Percentiles rank a stretch among this genome's conserved stretches.
phyloP scores from a whole-genome alignment of 1,284 basidiomycete genomes.

The Vanrija humicola region DNA sequence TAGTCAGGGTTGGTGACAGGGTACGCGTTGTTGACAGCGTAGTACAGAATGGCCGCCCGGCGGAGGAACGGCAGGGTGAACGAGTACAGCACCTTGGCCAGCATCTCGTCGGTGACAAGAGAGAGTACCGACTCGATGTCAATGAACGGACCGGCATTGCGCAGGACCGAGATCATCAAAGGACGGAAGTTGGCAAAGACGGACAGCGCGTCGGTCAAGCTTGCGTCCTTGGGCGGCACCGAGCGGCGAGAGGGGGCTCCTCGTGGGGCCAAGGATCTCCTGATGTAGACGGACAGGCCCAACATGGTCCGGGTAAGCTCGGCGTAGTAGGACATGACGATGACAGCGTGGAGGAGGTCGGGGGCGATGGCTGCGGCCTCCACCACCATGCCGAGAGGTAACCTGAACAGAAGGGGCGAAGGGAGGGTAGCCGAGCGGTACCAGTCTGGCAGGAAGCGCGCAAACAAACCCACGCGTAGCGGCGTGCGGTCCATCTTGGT shows the following conservation, averaged over 20 bases:
- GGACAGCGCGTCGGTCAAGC: constrained; percentile 28
- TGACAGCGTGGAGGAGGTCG: constrained; percentile 77
- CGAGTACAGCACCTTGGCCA: constrained; percentile 81
- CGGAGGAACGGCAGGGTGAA: constrained; percentile 94
- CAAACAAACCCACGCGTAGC: constrained; percentile 76
- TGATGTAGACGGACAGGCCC: constrained; percentile 57
- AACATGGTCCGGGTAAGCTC: constrained; percentile 79
- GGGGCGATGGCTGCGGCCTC: constrained; percentile 84
- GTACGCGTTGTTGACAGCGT: constrained; percentile 59
- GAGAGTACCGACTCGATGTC: constrained; percentile 37
- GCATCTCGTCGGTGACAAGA: constrained; percentile 40
- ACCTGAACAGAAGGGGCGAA: constrained; percentile 75
- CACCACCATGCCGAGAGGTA: constrained; percentile 80
- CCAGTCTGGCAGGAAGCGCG: constrained; percentile 82
- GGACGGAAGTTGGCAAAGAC: constrained; percentile 36
- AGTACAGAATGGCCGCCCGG: constrained; percentile 78
- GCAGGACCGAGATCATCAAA: constrained; percentile 48
- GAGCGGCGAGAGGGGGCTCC: constrained; percentile 45
- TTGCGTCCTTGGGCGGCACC: constrained; percentile 35
- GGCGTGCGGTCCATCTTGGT: constrained; percentile 59
- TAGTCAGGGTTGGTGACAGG: constrained; percentile 58
- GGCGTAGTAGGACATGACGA: constrained; percentile 81
- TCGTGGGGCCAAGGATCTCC: constrained; percentile 32
- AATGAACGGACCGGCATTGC: constrained; percentile 39
- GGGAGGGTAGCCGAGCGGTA: constrained; percentile 67